phyloP scores from a whole-genome alignment of 2,329 filamentous ascomycete genomes.

The Penicillium sumatraense region DNA sequence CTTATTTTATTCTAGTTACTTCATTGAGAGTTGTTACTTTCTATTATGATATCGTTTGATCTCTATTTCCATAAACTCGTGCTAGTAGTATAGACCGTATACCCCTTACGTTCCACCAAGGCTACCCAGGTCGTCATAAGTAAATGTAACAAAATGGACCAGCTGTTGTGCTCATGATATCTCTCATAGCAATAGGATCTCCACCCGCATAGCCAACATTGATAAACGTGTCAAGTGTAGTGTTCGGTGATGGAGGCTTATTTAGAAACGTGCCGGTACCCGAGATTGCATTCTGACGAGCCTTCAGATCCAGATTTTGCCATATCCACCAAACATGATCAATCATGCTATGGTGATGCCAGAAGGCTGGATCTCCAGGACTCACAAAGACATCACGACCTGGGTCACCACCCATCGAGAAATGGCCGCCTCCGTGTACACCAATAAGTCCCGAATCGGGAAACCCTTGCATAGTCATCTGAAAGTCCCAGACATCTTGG shows the following conservation, averaged over 20 bases:
- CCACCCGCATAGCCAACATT: constrained; percentile 45
- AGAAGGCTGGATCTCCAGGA: constrained; percentile 54
- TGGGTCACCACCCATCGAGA: constrained; percentile 51
- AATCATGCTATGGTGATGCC: constrained; percentile 54
- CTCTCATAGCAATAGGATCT: constrained; percentile 38
- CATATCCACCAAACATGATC: constrained; percentile 57
- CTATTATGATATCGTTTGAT: not conserved
- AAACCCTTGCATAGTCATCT: constrained; percentile 45
- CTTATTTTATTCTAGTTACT: no score
- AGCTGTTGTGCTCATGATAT: constrained; percentile 49
- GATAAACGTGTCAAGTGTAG: constrained; percentile 51
- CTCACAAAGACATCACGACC: constrained; percentile 53
- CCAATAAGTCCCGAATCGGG: constrained; percentile 36
- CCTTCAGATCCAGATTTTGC: constrained; percentile 51
- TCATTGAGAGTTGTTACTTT: no score
- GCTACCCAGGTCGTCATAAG: constrained; percentile 3
- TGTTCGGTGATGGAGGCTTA: constrained; percentile 47
- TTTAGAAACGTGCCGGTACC: constrained; percentile 54
- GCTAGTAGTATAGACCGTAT: not conserved
- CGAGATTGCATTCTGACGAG: constrained; percentile 42
- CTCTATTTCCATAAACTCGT: not conserved
- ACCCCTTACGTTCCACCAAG: not conserved
- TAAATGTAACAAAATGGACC: constrained; percentile 42
- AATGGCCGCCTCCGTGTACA: constrained; percentile 54
- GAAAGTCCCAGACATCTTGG: constrained; percentile 37